Conservation (phyloP, 2,329 filamentous ascomycete species). For the Penicillium sp. region DNA sequence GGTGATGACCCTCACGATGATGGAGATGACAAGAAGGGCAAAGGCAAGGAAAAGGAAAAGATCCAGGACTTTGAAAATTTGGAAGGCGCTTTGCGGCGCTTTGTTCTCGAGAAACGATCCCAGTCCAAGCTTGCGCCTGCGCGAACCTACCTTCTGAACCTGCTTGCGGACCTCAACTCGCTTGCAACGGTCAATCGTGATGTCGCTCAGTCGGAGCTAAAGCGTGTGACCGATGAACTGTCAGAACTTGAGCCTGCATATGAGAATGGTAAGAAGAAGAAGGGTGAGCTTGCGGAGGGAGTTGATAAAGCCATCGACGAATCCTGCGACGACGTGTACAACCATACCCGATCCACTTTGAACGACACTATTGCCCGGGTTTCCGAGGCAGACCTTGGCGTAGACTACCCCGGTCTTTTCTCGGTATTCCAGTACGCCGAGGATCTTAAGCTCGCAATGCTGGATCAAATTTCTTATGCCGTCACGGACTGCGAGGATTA, state of each 20-base stretch:
- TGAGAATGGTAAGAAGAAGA: slow-evolving; percentile 75
- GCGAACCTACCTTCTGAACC: slow-evolving; percentile 90
- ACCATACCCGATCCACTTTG: slow-evolving; percentile 70
- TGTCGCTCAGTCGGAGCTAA: slow-evolving; percentile 76
- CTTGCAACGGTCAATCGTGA: slow-evolving; percentile 83
- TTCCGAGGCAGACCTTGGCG: slow-evolving; percentile 70
- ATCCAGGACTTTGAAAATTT: slow-evolving; percentile 83
- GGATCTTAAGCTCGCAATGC: slow-evolving; percentile 84
- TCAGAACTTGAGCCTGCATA: slow-evolving; percentile 77
- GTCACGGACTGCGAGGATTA: slow-evolving; percentile 78
- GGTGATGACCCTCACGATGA: slow-evolving; percentile 46
- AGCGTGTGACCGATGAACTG: slow-evolving; percentile 75
- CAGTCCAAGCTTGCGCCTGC: slow-evolving; percentile 93
- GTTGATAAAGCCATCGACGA: slow-evolving; percentile 78
- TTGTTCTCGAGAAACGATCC: slow-evolving; percentile 92
- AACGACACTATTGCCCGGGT: slow-evolving; percentile 69
- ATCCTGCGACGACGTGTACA: slow-evolving; percentile 79
- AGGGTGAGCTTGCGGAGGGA: slow-evolving; percentile 70
- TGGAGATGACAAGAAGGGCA: slow-evolving; percentile 64
- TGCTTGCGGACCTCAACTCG: slow-evolving; percentile 77
- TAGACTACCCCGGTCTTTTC: slow-evolving; percentile 81
- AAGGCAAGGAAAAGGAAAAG: slow-evolving; percentile 85
- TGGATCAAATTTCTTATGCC: slow-evolving; percentile 75
- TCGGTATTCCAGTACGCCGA: slow-evolving; percentile 88
- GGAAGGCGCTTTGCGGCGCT: slow-evolving; percentile 81